Base-by-base conservation (phyloP, 2,329 filamentous ascomycete genomes). In the Aureobasidium namibiae region DNA sequence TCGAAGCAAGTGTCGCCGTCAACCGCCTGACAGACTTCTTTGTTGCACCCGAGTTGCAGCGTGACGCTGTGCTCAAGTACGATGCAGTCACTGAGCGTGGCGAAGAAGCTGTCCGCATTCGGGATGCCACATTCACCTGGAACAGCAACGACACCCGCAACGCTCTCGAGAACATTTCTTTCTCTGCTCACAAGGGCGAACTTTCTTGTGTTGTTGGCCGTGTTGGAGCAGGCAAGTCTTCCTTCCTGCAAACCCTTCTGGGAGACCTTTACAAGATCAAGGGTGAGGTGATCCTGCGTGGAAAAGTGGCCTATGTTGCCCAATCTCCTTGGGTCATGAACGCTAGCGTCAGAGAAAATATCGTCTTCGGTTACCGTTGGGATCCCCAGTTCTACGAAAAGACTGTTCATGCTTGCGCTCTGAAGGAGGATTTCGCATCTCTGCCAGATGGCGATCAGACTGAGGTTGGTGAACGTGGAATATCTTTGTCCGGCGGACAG, bases 291-390 rank as follows among this genome's bases (percentile, higher is more conserved):
- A 80, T 88, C 59, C 80, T 99, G 10, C 86, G 89, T 65, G 95
- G 94, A 48, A 84, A 81, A 29, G 83, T 90, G 41, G 94, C 94
- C 1, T 99, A 97, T 71, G 94, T 95, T 61, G 89, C 91, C 16
- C 95, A 99, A 72, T 86, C 89, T 67, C 80, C 91, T 21, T 99
- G 95, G 94, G 89, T 99, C 56, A 92, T 97, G 86, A 99, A 99
- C 70, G 94, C 94, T 9, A 95, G 89, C 31, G 92, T 99, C 60
- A 90, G 91, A 67, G 94, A 99, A 70, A 99, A 99, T 70, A 96
- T 99, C 66, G 80, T 96, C 4, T 99, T 99, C 69, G 94, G 94
- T 1, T 91, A 99, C 74, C 86, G 90, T 48, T 96, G 89, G 79
- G 92, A 99, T 73, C 86, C 92, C 5, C 82, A 87, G 31, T 99